Evolutionary conservation across 2,329 filamentous ascomycete genomes (phyloP), one percentile per base, ranked within the genome.

Genomic region (Phialocephala subalpina): DNA sequence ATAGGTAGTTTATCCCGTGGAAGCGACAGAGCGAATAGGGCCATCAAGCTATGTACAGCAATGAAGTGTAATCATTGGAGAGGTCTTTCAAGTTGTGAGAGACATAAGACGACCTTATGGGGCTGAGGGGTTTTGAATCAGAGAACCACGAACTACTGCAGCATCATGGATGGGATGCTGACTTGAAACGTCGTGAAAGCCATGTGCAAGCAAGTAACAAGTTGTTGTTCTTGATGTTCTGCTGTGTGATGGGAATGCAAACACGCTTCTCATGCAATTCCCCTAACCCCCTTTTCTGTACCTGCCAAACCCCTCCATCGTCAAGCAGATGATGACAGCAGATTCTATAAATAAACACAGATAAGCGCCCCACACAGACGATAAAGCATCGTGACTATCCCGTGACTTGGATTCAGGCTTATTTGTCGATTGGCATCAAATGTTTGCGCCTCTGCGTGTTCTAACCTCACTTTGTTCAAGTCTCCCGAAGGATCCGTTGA

Each of bases 371-470:
- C 49, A 33, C 49, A 33, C 25, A 7, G 25, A 18, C 6, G 49
- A 53, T 53, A 29, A 53, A 53, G 49, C n/a, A 53, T 33, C 25
- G 49, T 27, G 49, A 33, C 49, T n/a, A 20, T 53, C 49, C 49
- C 49, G 49, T 53, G 49, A 53, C 49, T 18, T 29, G 29, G 7
- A 11, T 1, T 18, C 49, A 53, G 29, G 25, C 49, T 53, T 52
- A 52, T 29, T 49, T 49, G 45, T 9, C 11, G 12, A 42, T 42
- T 12, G 11, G n/a, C n/a, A 12, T 22, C 29, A 33, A 33, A 33
- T 9, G 29, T 33, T 33, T 33, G 29, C 29, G 29, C 45, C n/a
- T 22, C 6, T 2, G n/a, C 22, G 18, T 49, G n/a, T 25, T 25
- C 45, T 49, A 4, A 49, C 9, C 20, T 49, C 45, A 3, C 42